phyloP scores from a whole-genome alignment of 106 monocot genomes.

The Apostasia shenzhenica region DNA sequence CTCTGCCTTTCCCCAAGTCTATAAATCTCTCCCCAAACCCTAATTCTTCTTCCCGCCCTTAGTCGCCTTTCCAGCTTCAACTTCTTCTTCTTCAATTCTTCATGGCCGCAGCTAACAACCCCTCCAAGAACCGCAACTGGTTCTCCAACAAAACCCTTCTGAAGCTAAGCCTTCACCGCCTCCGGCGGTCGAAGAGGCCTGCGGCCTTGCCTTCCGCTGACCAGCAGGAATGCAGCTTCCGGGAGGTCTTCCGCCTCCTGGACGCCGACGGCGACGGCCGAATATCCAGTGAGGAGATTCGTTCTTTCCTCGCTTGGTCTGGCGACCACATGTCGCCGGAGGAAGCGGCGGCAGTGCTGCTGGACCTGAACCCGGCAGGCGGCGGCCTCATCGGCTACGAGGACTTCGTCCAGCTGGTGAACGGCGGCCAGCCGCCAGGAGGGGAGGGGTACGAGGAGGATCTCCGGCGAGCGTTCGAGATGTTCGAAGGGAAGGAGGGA shows the following conservation, averaged over 20 bases:
- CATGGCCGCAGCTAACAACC: not conserved
- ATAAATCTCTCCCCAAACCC: no score
- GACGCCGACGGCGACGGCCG: slow-evolving; percentile 24
- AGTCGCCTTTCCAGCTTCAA: not conserved
- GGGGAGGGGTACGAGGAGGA: slow-evolving; percentile 17
- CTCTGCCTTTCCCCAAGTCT: not conserved
- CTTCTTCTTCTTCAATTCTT: no score
- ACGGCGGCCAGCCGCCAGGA: not conserved
- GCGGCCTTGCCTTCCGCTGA: not conserved
- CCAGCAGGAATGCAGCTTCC: not conserved
- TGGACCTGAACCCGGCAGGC: slow-evolving; percentile 6
- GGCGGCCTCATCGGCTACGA: slow-evolving; percentile 27
- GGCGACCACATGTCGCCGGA: slow-evolving; percentile 11
- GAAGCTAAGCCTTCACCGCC: slow-evolving; percentile 12
- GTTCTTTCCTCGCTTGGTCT: slow-evolving; percentile 10
- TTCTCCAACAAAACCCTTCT: slow-evolving; percentile 8
- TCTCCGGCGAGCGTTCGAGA: slow-evolving; percentile 32
- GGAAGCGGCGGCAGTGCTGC: slow-evolving; percentile 14
- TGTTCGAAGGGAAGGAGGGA: slow-evolving; percentile 29
- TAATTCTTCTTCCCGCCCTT: not conserved
- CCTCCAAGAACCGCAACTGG: slow-evolving; percentile 15
- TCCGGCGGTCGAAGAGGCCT: not conserved
- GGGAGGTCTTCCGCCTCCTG: slow-evolving; percentile 16
- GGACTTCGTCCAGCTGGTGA: slow-evolving; percentile 28
- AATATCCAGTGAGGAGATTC: slow-evolving; percentile 24